A percentile compares a stretch with the other conserved stretches of the same genome.
These are phyloP conservation scores for Globisporangium spinosum DNA, from an alignment of 352 stramenopile genomes.

Conservation along the genomic window DNA sequence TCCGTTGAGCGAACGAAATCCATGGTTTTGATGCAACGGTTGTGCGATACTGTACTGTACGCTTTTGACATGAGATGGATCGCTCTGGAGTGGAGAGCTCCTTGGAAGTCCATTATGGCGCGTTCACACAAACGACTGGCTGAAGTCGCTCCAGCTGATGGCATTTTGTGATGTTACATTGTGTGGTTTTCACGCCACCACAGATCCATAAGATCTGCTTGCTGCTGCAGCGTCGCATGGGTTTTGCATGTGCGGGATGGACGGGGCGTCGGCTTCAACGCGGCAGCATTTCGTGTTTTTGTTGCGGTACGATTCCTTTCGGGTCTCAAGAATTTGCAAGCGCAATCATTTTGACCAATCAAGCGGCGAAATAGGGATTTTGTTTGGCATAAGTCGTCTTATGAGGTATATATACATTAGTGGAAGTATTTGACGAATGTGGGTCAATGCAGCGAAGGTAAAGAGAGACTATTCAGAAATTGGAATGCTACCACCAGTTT, in stretches of 20 bases:
- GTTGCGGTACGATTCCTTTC: background rate
- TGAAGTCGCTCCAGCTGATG: background rate
- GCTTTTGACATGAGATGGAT: background rate
- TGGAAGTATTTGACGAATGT: background rate
- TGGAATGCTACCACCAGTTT: background rate
- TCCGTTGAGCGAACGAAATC: background rate
- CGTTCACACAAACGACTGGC: background rate
- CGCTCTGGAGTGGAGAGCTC: background rate
- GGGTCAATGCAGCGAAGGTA: background rate
- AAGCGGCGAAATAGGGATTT: background rate
- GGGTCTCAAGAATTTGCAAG: background rate
- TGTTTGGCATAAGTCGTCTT: background rate
- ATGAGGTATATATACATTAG: background rate
- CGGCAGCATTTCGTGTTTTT: background rate
- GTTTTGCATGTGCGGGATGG: background rate
- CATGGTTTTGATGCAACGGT: background rate
- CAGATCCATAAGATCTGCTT: background rate
- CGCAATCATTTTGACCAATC: background rate
- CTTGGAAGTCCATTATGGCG: background rate
- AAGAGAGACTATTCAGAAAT: background rate
- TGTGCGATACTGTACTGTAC: background rate
- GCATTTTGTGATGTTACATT: background rate
- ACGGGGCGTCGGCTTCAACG: background rate
- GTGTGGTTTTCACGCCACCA: background rate
- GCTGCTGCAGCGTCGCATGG: background rate